These are phyloP conservation scores for Penicillium antarcticum DNA, from an alignment of 495 filamentous ascomycete genomes.

Conservation along the genomic window DNA sequence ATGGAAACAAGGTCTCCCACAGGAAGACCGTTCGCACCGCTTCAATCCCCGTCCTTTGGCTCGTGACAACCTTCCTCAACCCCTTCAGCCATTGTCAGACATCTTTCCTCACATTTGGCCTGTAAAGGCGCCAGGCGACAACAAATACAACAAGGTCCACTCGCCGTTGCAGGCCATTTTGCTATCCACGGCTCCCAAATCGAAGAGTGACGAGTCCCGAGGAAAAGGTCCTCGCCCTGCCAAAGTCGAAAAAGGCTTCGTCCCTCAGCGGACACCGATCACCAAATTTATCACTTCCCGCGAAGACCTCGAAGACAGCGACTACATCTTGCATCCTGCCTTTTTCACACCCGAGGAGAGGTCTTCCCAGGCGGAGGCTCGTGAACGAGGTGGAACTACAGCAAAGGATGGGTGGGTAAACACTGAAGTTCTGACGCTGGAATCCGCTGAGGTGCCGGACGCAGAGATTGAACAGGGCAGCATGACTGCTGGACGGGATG, in stretches of 20 bases:
- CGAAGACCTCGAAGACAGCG: slow-evolving; percentile 75
- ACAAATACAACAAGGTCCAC: slow-evolving; percentile 70
- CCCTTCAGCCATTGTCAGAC: slow-evolving; percentile 68
- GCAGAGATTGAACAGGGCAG: slow-evolving; percentile 72
- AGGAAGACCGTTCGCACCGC: slow-evolving; percentile 40
- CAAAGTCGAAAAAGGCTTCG: slow-evolving; percentile 56
- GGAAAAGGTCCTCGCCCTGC: slow-evolving; percentile 54
- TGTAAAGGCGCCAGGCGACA: slow-evolving; percentile 78
- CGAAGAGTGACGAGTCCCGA: slow-evolving; percentile 50
- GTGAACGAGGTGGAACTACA: slow-evolving; percentile 39
- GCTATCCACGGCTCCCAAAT: slow-evolving; percentile 62
- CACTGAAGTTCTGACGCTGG: slow-evolving; percentile 60
- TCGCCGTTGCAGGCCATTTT: slow-evolving; percentile 82
- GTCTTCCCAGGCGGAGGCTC: slow-evolving; percentile 39
- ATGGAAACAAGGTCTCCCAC: slow-evolving; percentile 45
- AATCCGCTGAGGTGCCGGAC: slow-evolving; percentile 65
- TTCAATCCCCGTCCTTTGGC: slow-evolving; percentile 72
- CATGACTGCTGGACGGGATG: slow-evolving; percentile 75
- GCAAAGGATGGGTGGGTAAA: slow-evolving; percentile 77
- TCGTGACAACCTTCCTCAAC: slow-evolving; percentile 54
- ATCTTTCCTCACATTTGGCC: slow-evolving; percentile 91
- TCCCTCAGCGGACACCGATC: slow-evolving; percentile 70
- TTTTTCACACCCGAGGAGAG: slow-evolving; percentile 48
- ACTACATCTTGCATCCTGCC: slow-evolving; percentile 78
- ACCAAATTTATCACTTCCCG: slow-evolving; percentile 68